phyloP scores from a whole-genome alignment of 116 monocot genomes.

The Posidonia oceanica region DNA sequence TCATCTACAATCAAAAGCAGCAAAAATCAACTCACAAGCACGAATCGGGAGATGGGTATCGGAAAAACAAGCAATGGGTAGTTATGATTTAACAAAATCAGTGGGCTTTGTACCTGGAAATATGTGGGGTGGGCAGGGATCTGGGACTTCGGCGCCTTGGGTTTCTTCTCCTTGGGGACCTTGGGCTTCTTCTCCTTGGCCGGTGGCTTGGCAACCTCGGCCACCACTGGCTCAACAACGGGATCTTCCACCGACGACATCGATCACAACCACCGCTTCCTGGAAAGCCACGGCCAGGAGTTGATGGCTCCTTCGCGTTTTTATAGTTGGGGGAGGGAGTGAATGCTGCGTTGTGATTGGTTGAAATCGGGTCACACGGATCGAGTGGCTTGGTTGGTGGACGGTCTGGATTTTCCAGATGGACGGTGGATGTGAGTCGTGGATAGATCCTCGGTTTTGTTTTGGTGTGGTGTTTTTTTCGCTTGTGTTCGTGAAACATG shows the following conservation, averaged over 20 bases:
- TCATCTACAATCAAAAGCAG: slow-evolving; percentile 28
- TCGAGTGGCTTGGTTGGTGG: background rate
- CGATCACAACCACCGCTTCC: background rate
- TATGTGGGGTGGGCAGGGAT: slow-evolving; percentile 10
- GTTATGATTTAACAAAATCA: no score
- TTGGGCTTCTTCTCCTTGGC: slow-evolving; percentile 10
- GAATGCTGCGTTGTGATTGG: slow-evolving; percentile 1
- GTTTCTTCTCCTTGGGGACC: slow-evolving; percentile 11
- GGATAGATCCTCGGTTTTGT: background rate
- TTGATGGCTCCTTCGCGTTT: background rate
- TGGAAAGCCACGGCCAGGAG: background rate
- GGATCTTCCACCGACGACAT: background rate
- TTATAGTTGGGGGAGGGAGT: background rate
- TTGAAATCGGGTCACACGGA: background rate
- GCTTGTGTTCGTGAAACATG: background rate
- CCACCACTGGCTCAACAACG: background rate
- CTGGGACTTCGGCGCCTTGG: background rate
- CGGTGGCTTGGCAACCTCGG: background rate
- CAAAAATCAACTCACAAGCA: background rate
- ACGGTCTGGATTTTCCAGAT: background rate
- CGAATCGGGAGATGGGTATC: no score
- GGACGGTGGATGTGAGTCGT: background rate
- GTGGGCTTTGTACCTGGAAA: slow-evolving; percentile 1
- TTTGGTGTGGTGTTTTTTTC: background rate
- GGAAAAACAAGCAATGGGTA: no score